phyloP scores from a whole-genome alignment of 257 asterid genomes.

The Solanum paucissectum region DNA sequence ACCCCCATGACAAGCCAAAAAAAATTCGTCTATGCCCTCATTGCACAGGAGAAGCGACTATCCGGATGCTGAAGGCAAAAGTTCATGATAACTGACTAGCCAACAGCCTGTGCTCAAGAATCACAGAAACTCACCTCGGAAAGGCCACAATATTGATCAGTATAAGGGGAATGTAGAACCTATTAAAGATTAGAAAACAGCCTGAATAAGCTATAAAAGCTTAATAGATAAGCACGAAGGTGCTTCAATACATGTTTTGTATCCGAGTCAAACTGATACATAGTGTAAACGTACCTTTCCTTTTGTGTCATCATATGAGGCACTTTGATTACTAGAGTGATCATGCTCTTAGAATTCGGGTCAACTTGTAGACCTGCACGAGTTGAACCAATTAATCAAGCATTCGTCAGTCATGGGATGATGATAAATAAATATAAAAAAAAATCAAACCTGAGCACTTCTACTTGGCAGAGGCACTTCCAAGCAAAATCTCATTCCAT shows the following conservation, averaged over 20 bases:
- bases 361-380: slow-evolving; percentile 53
- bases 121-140: neutral
- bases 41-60: neutral
- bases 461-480: slow-evolving; percentile 78
- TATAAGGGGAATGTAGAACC: neutral
- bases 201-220: neutral
- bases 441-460: slow-evolving; percentile 74
- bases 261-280: neutral
- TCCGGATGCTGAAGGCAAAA: neutral
- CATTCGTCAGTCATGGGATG: neutral
- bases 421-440: neutral
- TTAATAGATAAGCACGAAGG: neutral
- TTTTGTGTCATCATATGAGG: neutral
- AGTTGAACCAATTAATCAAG: slow-evolving; percentile 3
- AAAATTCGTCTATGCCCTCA: neutral
- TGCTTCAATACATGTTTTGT: neutral
- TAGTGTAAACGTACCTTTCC: neutral
- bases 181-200: neutral
- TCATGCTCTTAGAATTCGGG: slow-evolving; percentile 50
- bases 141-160: neutral
- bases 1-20: neutral
- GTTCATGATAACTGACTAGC: neutral
- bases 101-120: neutral
- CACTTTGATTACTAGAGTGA: neutral
- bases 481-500: slow-evolving; percentile 63